Percentiles rank a stretch among this genome's conserved stretches.
Conservation (phyloP, 1,284 basidiomycete species). For the Heterobasidion annosum region DNA sequence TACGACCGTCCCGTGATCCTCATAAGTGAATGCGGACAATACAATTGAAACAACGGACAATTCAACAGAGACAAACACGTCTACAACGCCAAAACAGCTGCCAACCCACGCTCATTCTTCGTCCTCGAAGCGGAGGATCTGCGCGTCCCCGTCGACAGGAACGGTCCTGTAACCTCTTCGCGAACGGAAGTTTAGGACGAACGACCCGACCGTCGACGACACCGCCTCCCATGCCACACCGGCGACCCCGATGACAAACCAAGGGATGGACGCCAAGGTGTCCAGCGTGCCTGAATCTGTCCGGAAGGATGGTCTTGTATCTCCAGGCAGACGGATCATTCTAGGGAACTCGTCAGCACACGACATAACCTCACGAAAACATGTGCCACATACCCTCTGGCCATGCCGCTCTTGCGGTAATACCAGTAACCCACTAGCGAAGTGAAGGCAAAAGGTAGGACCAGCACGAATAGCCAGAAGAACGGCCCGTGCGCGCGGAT, state of each 20-base stretch:
- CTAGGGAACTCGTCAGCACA: slow-evolving; percentile 26
- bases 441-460: slow-evolving; percentile 70
- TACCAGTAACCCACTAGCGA: slow-evolving; percentile 74
- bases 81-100: not conserved
- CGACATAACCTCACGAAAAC: not conserved
- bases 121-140: slow-evolving; percentile 73
- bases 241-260: slow-evolving; percentile 74
- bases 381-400: slow-evolving; percentile 54
- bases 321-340: slow-evolving; percentile 70
- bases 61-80: not conserved
- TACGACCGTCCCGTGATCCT: not conserved
- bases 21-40: not conserved
- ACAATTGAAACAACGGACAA: not conserved
- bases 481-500: slow-evolving; percentile 57
- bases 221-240: slow-evolving; percentile 68
- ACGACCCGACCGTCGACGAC: slow-evolving; percentile 33
- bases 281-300: slow-evolving; percentile 46
- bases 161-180: slow-evolving; percentile 67
- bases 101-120: slow-evolving; percentile 29
- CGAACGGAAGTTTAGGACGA: slow-evolving; percentile 32
- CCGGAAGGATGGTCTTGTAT: slow-evolving; percentile 31
- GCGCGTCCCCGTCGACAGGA: slow-evolving; percentile 84
- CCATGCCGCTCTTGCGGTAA: slow-evolving; percentile 58
- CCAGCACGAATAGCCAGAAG: slow-evolving; percentile 77
- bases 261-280: slow-evolving; percentile 78